Evolutionary conservation across 177 flowering plant species (phyloP).

Genomic region (Vitis hybrid): DNA sequence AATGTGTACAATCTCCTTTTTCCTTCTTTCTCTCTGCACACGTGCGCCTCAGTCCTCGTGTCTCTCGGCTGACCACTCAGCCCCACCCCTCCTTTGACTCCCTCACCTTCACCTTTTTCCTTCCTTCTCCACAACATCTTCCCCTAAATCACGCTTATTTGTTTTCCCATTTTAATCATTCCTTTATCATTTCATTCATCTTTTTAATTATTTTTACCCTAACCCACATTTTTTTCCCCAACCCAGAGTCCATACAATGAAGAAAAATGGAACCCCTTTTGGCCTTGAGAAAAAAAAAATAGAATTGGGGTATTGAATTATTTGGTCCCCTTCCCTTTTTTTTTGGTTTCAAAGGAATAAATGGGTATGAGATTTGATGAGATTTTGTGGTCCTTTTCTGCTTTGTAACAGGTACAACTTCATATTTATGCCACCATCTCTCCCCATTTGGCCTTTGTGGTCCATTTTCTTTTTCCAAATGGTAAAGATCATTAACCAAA

Average conservation of each 20-base stretch:
- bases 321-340: conserved; percentile 11
- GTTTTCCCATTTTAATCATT: background rate
- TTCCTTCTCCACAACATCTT: background rate
- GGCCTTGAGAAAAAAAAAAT: background rate
- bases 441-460: background rate
- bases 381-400: conserved; percentile 26
- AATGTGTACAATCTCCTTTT: conserved; percentile 3
- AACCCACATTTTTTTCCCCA: too few relatives aligned
- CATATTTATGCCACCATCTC: background rate
- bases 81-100: background rate
- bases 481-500: too few relatives aligned
- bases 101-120: too few relatives aligned
- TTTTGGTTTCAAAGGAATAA: background rate
- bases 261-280: background rate
- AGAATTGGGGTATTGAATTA: background rate
- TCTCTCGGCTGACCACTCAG: conserved; percentile 7
- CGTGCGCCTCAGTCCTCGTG: conserved; percentile 22
- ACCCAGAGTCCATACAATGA: too few relatives aligned
- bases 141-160: too few relatives aligned
- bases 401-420: background rate
- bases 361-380: conserved; percentile 17
- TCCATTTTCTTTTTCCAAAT: background rate
- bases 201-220: too few relatives aligned
- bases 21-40: background rate
- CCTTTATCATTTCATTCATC: too few relatives aligned